Percentiles rank a stretch among this genome's conserved stretches.
These are phyloP conservation scores for Penicillium paneum DNA, from an alignment of 2,329 filamentous ascomycete species.

Conservation along the genomic window DNA sequence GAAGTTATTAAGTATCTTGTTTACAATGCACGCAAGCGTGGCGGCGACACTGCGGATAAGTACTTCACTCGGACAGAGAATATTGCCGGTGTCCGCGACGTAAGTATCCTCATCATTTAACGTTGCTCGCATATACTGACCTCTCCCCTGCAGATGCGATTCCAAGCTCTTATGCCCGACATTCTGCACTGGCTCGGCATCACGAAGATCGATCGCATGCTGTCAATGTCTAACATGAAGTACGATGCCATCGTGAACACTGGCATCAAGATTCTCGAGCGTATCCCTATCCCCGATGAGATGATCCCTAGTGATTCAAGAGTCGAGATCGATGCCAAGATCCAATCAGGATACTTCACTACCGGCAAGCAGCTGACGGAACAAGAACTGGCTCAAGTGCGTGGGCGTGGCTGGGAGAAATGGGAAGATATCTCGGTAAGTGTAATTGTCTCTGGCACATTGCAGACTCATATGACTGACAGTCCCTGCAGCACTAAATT, in stretches of 20 bases:
- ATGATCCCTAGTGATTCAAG: conserved; percentile 92
- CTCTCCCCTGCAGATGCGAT: conserved; percentile 68
- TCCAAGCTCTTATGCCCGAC: conserved; percentile 97
- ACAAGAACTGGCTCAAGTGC: conserved; percentile 79
- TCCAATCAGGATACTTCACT: conserved; percentile 85
- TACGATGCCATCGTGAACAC: conserved; percentile 52
- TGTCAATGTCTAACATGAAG: conserved; percentile 88
- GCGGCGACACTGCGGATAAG: conserved; percentile 40
- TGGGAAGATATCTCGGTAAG: conserved; percentile 47
- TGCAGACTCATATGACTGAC: not conserved
- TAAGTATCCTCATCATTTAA: conserved; percentile 15
- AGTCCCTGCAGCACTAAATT: conserved; percentile 16
- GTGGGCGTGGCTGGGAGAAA: conserved; percentile 88
- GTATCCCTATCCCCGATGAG: conserved; percentile 87
- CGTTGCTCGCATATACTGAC: conserved; percentile 11
- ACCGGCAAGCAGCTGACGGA: conserved; percentile 84
- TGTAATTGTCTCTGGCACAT: not conserved
- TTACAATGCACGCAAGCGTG: conserved; percentile 50
- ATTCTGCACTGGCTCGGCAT: conserved; percentile 98
- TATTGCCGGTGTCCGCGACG: conserved; percentile 85
- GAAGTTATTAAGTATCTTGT: conserved; percentile 90
- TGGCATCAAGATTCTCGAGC: conserved; percentile 72
- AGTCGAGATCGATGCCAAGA: conserved; percentile 99
- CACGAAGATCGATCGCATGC: conserved; percentile 96
- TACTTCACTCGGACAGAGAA: conserved; percentile 99